These are phyloP conservation scores for Microthlaspi erraticum DNA, from an alignment of 345 rosid genomes.

Conservation along the genomic window DNA sequence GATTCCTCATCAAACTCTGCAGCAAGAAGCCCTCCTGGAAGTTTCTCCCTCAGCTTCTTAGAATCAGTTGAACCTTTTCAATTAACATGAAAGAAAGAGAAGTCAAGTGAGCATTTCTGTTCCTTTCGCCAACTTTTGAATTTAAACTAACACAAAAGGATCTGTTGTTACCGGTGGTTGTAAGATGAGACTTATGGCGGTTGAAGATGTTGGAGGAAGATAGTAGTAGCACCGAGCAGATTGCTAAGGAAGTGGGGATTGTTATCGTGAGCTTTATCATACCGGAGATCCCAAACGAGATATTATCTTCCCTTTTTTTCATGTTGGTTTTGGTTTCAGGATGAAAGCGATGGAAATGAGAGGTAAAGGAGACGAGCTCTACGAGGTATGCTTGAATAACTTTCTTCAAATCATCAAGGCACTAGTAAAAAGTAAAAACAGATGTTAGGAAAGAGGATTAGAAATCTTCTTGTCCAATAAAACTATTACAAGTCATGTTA, in stretches of 20 bases:
- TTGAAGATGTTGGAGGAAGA: constrained; percentile 25
- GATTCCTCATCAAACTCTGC: constrained; percentile 52
- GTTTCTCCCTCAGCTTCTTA: constrained; percentile 40
- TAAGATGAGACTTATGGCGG: constrained; percentile 1
- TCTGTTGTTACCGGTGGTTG: constrained; percentile 15
- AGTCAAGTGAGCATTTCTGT: constrained; percentile 9
- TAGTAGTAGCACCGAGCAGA: constrained; percentile 29
- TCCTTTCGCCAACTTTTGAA: not conserved
- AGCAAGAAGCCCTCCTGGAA: constrained; percentile 59
- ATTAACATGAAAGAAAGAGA: not conserved
- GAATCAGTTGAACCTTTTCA: constrained; percentile 37
- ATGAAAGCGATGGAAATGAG: not conserved
- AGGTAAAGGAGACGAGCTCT: constrained; percentile 9
- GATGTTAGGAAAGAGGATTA: not conserved
- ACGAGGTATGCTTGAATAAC: not conserved
- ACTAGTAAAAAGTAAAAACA: not conserved
- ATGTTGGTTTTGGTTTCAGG: not conserved
- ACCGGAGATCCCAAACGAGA: constrained; percentile 13
- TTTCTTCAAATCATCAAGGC: not conserved
- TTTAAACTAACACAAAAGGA: not conserved
- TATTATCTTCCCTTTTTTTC: constrained; percentile 7
- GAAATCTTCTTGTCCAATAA: not conserved
- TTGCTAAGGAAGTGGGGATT: constrained; percentile 34
- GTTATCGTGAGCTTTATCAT: constrained; percentile 29
- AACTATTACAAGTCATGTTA: not conserved